A percentile compares a stretch with the other conserved stretches of the same genome.
Conservation (phyloP, 139 green algal species). For the Closterium sp. region DNA sequence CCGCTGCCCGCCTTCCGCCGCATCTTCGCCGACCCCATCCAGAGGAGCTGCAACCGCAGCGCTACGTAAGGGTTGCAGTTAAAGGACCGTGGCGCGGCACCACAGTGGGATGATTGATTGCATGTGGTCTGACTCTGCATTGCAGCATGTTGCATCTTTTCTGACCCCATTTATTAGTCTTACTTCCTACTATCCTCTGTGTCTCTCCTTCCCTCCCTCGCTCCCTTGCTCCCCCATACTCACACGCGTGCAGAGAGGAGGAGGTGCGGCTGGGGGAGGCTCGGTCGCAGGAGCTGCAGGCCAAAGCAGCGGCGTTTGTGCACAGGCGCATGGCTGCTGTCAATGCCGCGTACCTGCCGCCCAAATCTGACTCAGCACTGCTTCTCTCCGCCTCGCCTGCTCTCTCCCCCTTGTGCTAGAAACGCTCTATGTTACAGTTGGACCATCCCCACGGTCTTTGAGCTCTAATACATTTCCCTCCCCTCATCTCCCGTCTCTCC, state of each 20-base stretch:
- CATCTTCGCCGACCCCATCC: constrained; percentile 60
- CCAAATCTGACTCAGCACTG: constrained; percentile 70
- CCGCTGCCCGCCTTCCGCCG: constrained; percentile 72
- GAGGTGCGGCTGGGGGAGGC: constrained; percentile 60
- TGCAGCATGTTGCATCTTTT: not conserved
- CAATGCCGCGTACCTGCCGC: constrained; percentile 87
- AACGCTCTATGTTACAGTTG: not conserved
- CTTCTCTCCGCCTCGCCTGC: not conserved
- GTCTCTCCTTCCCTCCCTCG: not conserved
- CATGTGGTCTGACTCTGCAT: not conserved
- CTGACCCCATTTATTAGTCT: no score
- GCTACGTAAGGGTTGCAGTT: constrained; percentile 64
- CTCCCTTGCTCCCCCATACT: not conserved
- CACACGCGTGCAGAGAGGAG: constrained; percentile 22
- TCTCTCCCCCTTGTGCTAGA: not conserved
- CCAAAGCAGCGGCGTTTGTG: constrained; percentile 91
- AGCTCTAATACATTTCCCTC: not conserved
- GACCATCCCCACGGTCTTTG: no score
- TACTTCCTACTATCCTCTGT: not conserved
- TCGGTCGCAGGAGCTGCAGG: constrained; percentile 74
- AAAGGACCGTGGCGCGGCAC: no score
- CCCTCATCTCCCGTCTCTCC: not conserved
- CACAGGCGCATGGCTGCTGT: constrained; percentile 91
- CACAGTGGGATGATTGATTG: not conserved
- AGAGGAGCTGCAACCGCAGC: constrained; percentile 79